Percentiles rank a stretch among this genome's conserved stretches.
Evolutionary conservation across 345 rosid species (phyloP).

Genomic region (Gossypioides kirkii): DNA sequence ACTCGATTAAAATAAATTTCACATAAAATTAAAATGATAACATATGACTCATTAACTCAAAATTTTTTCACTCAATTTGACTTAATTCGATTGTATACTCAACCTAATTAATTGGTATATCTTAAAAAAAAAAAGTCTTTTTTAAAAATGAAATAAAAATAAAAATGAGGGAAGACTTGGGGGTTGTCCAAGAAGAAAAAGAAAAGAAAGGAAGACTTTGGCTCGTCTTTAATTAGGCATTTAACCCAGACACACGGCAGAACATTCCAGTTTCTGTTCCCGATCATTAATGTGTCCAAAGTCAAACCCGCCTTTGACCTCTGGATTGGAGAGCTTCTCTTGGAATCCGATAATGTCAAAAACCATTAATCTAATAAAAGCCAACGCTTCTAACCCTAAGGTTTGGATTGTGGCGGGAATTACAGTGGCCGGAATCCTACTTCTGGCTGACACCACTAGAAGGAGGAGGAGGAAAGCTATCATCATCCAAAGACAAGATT

Average conservation of each 20-base stretch:
- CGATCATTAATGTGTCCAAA: too few species aligned
- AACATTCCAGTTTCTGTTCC: constrained; percentile 3
- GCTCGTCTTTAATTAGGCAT: too few species aligned
- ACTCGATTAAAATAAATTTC: accelerated
- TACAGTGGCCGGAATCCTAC: constrained; percentile 64
- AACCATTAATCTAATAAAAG: constrained; percentile 38
- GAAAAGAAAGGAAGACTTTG: too few species aligned
- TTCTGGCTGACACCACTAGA: constrained; percentile 56
- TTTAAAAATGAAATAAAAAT: too few species aligned
- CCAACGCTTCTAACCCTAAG: constrained; percentile 57
- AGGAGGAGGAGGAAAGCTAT: constrained; percentile 41
- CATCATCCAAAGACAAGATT: constrained; percentile 38
- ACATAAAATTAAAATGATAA: accelerated
- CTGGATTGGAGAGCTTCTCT: too few species aligned
- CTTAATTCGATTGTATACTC: accelerated
- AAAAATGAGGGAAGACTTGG: too few species aligned
- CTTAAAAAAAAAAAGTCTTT: too few species aligned
- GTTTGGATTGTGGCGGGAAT: constrained; percentile 76
- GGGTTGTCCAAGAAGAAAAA: too few species aligned
- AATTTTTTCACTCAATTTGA: too few species aligned
- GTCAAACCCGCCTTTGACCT: constrained; percentile 35
- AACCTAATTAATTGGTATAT: too few species aligned
- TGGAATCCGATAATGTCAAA: constrained; percentile 36
- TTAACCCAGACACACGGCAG: constrained; percentile 14
- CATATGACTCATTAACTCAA: accelerated